phyloP scores from a whole-genome alignment of 306 rosid genomes.

The Rosa persica region DNA sequence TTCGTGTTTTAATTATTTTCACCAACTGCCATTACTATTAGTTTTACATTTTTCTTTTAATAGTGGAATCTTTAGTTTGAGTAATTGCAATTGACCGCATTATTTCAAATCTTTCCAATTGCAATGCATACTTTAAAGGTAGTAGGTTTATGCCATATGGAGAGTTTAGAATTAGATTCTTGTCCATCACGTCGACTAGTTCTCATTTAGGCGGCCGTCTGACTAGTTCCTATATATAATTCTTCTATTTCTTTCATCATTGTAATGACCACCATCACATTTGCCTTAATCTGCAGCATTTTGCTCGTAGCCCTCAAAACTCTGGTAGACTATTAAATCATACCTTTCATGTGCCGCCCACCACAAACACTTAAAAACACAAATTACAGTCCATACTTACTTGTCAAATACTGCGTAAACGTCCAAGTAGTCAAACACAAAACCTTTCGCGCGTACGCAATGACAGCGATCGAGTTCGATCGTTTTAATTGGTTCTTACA shows the following conservation, averaged over 20 bases:
- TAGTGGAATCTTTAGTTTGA: neutral
- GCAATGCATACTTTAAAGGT: neutral
- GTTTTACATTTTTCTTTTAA: neutral
- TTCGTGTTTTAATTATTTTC: neutral
- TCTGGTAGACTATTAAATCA: neutral
- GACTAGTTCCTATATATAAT: constrained; percentile 6
- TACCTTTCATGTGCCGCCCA: neutral
- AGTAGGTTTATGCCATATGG: constrained; percentile 5
- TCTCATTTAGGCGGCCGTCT: neutral
- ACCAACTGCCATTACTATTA: neutral
- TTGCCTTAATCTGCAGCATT: constrained; percentile 9
- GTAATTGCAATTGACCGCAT: neutral
- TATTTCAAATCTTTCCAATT: neutral
- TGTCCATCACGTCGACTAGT: constrained; percentile 5
- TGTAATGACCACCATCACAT: constrained; percentile 8
- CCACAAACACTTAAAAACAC: constrained; percentile 5
- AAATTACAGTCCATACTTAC: neutral
- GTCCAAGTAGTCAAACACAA: neutral
- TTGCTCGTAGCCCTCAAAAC: neutral
- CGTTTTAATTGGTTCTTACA: neutral
- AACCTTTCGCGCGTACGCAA: neutral
- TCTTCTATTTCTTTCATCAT: neutral
- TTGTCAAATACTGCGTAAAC: neutral
- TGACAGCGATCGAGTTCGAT: neutral
- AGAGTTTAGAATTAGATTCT: neutral